Base-by-base conservation (phyloP, 768 basidiomycete genomes). In the Roridomyces roridus region DNA sequence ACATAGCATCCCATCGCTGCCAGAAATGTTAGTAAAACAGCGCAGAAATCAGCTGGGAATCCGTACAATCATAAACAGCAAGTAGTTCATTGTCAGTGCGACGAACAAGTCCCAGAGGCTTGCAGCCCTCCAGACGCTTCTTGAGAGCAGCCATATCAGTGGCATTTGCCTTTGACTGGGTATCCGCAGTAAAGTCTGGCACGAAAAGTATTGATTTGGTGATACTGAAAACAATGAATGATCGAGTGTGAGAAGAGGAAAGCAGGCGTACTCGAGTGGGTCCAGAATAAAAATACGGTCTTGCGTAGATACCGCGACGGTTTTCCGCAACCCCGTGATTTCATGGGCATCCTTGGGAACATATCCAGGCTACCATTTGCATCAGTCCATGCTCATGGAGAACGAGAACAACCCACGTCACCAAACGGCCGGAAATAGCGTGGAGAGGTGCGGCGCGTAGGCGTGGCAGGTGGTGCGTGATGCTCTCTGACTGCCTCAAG, bases 1-100 rank as follows among this genome's bases (percentile, higher is more conserved):
- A 92, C 83, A 68, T 89, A 94, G 65, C 85, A 91, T 14, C 92
- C 92, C 36, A 92, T 72, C 25, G 81, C 92, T 93, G 57, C 8
- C 29, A 45, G 31, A 26, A 21, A 21, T 44, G 48, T 37, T 25
- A 47, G 46, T 46, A 34, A 49, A 50, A 26, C 10, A 23, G 7
- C 41, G n/a, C 37, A 23, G 35, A 40, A 55, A 18, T 40, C 20
- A 43, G 25, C 25, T 5, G 29, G 29, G 29, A 35, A 14, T 45
- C 67, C 86, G 65, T 52, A 89, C 92, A 80, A 59, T 94, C 89
- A 60, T 88, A 94, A 34, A 94, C 68, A 12, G 93, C 81, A 59
- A 94, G 71, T 20, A 90, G 72, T 66, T 92, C 89, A 21, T 72
- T 70, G 5, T 72, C 65, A 44, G 79, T 77, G 7, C 78, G 77